A percentile compares a stretch with the other conserved stretches of the same genome.
Evolutionary conservation across 768 basidiomycete genomes (phyloP).

Genomic region (Hygrocybe punicea): DNA sequence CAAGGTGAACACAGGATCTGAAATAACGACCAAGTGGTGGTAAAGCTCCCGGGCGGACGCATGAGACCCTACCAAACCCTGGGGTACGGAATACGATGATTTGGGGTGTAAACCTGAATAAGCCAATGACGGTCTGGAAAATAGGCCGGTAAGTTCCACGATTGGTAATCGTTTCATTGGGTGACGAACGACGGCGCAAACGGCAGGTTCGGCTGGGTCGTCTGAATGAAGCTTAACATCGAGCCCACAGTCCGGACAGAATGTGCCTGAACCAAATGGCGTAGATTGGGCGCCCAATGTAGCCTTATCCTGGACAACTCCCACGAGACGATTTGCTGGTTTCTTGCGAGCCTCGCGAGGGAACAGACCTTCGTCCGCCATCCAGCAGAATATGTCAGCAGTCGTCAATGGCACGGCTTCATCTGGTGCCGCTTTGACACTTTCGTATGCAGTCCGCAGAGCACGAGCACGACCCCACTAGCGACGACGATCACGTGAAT

Average conservation of each 20-base stretch:
- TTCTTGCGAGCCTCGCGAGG: constrained; percentile 13
- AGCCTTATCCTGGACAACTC: neutral
- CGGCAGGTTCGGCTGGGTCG: neutral
- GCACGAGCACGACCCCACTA: constrained; percentile 51
- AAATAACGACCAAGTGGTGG: constrained; percentile 23
- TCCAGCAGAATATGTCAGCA: constrained; percentile 47
- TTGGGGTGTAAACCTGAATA: neutral
- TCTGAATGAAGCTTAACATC: neutral
- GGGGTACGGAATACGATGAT: neutral
- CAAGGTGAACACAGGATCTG: constrained; percentile 34
- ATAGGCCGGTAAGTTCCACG: constrained; percentile 21
- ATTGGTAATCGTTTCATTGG: constrained; percentile 31
- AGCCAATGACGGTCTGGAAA: neutral
- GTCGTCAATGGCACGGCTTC: constrained; percentile 33
- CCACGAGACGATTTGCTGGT: neutral
- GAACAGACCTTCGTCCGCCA: constrained; percentile 41
- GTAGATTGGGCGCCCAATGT: neutral
- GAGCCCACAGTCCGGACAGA: constrained; percentile 6
- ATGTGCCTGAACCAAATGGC: neutral
- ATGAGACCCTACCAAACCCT: neutral
- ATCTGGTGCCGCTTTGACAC: constrained; percentile 9
- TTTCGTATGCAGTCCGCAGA: constrained; percentile 41
- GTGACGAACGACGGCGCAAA: neutral
- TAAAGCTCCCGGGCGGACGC: constrained; percentile 9
- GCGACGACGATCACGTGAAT: neutral